A percentile compares a stretch with the other conserved stretches of the same genome.
These are phyloP conservation scores for Mortierella sp. DNA, from an alignment of 371 early-diverging fungal species.

Conservation along the genomic window DNA sequence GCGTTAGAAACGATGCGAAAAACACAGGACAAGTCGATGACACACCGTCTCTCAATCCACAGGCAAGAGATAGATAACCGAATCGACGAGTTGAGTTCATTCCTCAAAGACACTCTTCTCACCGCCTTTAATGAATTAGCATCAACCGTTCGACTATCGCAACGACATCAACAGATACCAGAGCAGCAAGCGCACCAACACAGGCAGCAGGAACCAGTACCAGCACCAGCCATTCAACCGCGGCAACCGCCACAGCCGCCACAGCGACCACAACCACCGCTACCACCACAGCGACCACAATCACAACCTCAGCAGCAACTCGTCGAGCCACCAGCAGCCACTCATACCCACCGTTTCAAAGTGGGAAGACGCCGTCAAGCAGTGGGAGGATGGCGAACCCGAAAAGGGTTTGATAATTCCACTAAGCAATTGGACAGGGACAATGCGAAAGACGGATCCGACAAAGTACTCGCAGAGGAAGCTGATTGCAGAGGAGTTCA, in stretches of 20 bases:
- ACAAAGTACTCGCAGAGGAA: constrained; percentile 17
- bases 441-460: constrained; percentile 9
- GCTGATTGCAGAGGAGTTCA: constrained; percentile 4
- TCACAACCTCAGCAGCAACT: not conserved
- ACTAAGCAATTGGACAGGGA: constrained; percentile 6
- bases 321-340: not conserved
- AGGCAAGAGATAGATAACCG: no score
- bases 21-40: not conserved
- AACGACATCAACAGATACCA: not conserved
- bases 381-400: constrained; percentile 21
- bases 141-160: no score
- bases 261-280: not conserved
- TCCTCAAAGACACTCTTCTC: not conserved
- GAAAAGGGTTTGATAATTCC: constrained; percentile 14
- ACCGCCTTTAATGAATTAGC: not conserved
- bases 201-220: not conserved
- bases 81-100: no score
- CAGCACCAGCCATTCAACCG: not conserved
- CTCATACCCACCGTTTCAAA: constrained; percentile 7
- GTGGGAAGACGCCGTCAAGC: constrained; percentile 17
- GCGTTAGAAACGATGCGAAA: not conserved
- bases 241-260: not conserved
- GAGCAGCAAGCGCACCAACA: not conserved
- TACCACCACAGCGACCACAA: not conserved
- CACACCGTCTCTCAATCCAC: not conserved